Evolutionary conservation across 2,329 filamentous ascomycete species (phyloP), one percentile per base, ranked within the genome.

Genomic region (Scytalidium sp.): DNA sequence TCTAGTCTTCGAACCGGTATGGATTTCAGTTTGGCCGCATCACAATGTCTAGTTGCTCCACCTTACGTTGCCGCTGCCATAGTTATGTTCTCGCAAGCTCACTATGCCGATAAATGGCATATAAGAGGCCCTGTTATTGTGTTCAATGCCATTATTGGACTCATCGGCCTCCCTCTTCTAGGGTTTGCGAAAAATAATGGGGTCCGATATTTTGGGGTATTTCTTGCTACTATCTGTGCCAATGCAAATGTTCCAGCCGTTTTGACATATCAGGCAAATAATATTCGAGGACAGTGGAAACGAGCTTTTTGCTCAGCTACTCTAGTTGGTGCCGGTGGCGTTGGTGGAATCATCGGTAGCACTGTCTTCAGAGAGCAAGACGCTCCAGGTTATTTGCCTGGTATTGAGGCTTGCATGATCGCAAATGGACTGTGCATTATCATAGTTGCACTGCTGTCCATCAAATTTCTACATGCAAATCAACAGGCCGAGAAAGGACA

Each of bases 271-370:
- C 88, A 93, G 72, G 87, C 88, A 43, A 93, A 93, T 71, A 94
- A 94, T 68, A 85, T 95, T 63, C 84, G 89, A 46, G 90, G 89
- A 0, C 89, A 94, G 70, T 95, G 89, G 88, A 95, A 93, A 72
- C 82, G 90, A 43, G 89, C 89, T 1, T 85, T 94, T 58, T 85
- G 83, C 65, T 88, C 83, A 51, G 87, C 89, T 2, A 86, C 84
- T 0, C 77, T 93, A 2, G 86, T 94, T 3, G 87, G 85, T 1
- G 82, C 88, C 45, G 88, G 88, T 7, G 88, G 87, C 2, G 73
- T 95, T 21, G 90, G 90, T 32, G 89, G 90, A 27, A 94, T 94
- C 55, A 80, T 81, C 1, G 88, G 88, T 21, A 82, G 80, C 57
- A 73, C 90, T 50, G 84, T 93, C 10, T 94, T 93, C 70, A 76